Base-by-base conservation (phyloP, 129 eudicot species). In the Calendula officinalis region DNA sequence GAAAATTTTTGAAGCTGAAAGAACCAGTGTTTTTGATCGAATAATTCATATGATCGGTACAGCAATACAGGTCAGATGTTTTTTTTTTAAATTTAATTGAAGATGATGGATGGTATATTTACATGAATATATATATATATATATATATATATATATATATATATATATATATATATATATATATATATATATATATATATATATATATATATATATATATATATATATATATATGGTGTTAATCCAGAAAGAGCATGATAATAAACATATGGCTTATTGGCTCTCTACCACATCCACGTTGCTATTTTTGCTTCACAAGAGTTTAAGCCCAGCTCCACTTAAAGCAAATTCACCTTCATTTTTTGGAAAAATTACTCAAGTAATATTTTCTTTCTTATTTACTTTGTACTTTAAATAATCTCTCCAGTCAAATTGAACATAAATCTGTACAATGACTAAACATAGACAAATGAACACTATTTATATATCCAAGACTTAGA, bases 1-100 rank as follows among this genome's bases (percentile, higher is more conserved):
- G 97, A 90, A 73, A 66, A 75, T 76, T 48, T 86, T 90, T 86
- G 97, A 90, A 81, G 83, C 85, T 43, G 95, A 90, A 72, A 75
- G 60, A 68, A 90, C 97, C 13, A 86, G 55, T 72, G 83, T 86
- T 37, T 90, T 90, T 73, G 97, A 90, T 77, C 95, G 90, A 33
- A 88, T 83, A 32, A 84, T 87, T 77, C 87, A 82, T 74, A 58
- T 82, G 68, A 82, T 91, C 46, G 84, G 92, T 59, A 79, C 85
- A 13, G 79, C 89, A 39, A 76, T 91, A 33, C 87, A 91, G 97
- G 94, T 82, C 61, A 61, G 35, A 40, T 41, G 46, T 15, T 32
- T 44, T 22, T 22, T 22, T 22, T 22, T 0, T 22, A 22, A 22
- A 22, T 22, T 22, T 2, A 22, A 22, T 22, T 22, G 30, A 22